Conservation (phyloP, 164 flowering plant species). For the Hamamelis virginiana region DNA sequence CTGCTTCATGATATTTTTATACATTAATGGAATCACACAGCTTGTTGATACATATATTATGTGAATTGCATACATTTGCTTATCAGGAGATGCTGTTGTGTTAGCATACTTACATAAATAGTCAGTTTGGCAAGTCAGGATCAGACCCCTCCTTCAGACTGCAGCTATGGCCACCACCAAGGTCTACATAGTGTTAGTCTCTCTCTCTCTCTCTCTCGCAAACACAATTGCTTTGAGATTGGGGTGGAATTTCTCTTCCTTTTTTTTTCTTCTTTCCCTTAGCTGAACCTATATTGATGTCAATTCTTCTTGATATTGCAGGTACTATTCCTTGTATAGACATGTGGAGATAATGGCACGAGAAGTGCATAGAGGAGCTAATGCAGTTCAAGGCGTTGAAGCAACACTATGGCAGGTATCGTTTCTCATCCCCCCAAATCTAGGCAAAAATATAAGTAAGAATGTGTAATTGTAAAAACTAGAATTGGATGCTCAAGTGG, state of each 20-base stretch:
- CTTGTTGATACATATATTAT: too few relatives aligned
- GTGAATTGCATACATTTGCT: too few relatives aligned
- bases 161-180: constrained; percentile 43
- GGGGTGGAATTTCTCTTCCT: not conserved
- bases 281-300: not conserved
- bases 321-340: constrained; percentile 73
- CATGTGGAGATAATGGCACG: constrained; percentile 81
- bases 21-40: too few relatives aligned
- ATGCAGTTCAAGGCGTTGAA: constrained; percentile 67
- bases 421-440: not conserved
- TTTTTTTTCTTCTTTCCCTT: not conserved
- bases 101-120: not conserved
- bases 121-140: too few relatives aligned
- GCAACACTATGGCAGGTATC: constrained; percentile 87
- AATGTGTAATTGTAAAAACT: not conserved
- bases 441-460: too few relatives aligned
- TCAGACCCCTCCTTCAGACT: not conserved
- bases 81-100: not conserved
- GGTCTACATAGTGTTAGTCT: constrained; percentile 56
- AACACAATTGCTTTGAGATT: not conserved
- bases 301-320: constrained; percentile 10
- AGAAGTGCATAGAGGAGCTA: constrained; percentile 71
- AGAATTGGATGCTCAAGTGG: not conserved
- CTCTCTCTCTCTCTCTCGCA: not conserved
- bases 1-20: too few relatives aligned